Evolutionary conservation across 306 rosid genomes (phyloP).

Genomic region (Dryas drummondii): DNA sequence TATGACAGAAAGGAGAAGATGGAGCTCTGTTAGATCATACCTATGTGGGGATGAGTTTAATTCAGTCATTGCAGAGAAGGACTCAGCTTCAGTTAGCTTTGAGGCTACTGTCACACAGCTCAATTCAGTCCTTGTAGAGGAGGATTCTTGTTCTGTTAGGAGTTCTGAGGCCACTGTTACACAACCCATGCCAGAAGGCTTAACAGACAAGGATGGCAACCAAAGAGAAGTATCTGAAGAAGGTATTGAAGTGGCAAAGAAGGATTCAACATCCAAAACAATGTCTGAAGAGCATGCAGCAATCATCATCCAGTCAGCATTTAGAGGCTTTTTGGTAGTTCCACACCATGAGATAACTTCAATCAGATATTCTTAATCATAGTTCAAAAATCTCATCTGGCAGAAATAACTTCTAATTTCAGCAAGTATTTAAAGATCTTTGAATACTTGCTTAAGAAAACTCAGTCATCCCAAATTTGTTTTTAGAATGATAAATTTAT

Average conservation of each 20-base stretch:
- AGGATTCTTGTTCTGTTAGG: slow-evolving; percentile 58
- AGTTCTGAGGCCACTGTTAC: slow-evolving; percentile 63
- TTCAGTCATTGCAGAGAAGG: slow-evolving; percentile 70
- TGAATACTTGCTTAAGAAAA: no score
- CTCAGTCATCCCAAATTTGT: neutral
- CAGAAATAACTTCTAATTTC: neutral
- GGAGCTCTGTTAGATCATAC: slow-evolving; percentile 79
- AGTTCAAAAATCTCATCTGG: neutral
- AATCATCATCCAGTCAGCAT: slow-evolving; percentile 70
- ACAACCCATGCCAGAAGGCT: slow-evolving; percentile 42
- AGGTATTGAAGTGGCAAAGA: slow-evolving; percentile 27
- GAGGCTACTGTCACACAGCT: slow-evolving; percentile 39
- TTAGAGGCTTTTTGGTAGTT: slow-evolving; percentile 63
- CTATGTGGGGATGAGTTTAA: slow-evolving; percentile 84
- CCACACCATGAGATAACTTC: slow-evolving; percentile 15
- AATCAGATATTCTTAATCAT: neutral
- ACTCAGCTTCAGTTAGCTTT: slow-evolving; percentile 65
- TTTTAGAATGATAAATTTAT: neutral
- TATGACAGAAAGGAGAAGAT: slow-evolving; percentile 57
- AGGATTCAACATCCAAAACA: slow-evolving; percentile 22
- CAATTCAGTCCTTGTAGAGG: slow-evolving; percentile 65
- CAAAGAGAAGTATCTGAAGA: slow-evolving; percentile 49
- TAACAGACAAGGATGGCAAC: slow-evolving; percentile 28
- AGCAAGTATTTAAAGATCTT: neutral
- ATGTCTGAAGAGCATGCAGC: slow-evolving; percentile 70